Evolutionary conservation across 192 early-diverging fungal species (phyloP).

Genomic region (Lobosporangium transversale): DNA sequence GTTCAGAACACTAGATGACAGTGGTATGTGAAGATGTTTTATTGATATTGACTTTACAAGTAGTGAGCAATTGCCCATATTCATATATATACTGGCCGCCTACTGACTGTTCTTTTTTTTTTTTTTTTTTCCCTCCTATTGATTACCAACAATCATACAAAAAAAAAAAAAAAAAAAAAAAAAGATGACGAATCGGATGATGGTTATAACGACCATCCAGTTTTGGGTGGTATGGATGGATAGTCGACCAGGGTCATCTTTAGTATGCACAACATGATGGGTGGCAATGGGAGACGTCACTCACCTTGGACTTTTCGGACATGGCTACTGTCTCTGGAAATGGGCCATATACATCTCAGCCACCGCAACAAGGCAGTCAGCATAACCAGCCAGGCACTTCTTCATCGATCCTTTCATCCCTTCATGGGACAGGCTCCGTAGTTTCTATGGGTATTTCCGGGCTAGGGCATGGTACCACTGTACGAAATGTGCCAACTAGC

Average conservation of each 20-base stretch:
- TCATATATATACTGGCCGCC: too few relatives aligned
- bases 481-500: background rate
- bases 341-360: constrained; percentile 8
- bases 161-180: too few relatives aligned
- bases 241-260: constrained; percentile 42
- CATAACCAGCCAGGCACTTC: background rate
- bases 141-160: too few relatives aligned
- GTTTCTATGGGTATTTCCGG: constrained; percentile 11
- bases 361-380: constrained; percentile 10
- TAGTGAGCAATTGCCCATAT: too few relatives aligned
- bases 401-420: constrained; percentile 9
- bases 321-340: constrained; percentile 37
- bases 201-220: constrained; percentile 37
- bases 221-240: constrained; percentile 20
- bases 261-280: constrained; percentile 50
- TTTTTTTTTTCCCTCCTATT: too few relatives aligned
- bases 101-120: too few relatives aligned
- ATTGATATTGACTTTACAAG: too few relatives aligned
- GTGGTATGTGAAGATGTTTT: constrained; percentile 39
- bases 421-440: background rate
- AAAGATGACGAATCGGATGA: constrained; percentile 49
- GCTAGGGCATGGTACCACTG: background rate
- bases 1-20: constrained; percentile 31
- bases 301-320: constrained; percentile 45
- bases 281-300: constrained; percentile 28